Conservation (phyloP, 1,284 basidiomycete species). For the Coniophora puteana region DNA sequence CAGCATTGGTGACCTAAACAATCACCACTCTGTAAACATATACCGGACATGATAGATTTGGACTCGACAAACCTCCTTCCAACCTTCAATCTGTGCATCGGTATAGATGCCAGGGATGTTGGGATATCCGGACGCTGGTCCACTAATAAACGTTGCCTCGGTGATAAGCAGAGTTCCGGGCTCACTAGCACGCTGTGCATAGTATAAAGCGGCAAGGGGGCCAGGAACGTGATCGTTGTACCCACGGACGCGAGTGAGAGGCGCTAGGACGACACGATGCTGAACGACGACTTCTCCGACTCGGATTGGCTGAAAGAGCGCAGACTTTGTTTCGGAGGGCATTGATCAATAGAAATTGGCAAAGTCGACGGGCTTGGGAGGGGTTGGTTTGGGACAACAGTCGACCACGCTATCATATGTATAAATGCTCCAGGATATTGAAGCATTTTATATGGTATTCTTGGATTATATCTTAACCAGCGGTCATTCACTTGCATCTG, state of each 20-base stretch:
- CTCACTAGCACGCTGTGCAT: conserved; percentile 18
- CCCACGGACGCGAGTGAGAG: conserved; percentile 27
- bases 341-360: too few relatives aligned
- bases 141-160: conserved; percentile 28
- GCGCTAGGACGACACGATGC: conserved; percentile 24
- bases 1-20: conserved; percentile 24
- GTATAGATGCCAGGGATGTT: conserved; percentile 35
- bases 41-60: too few relatives aligned
- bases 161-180: conserved; percentile 23
- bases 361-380: too few relatives aligned
- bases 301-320: conserved; percentile 25
- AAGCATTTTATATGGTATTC: too few relatives aligned
- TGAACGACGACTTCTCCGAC: conserved; percentile 22
- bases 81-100: conserved; percentile 29
- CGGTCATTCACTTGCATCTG: too few relatives aligned
- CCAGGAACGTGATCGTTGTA: conserved; percentile 5
- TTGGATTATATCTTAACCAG: too few relatives aligned
- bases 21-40: too few relatives aligned
- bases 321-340: too few relatives aligned
- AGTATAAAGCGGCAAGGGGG: conserved; percentile 14
- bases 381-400: too few relatives aligned
- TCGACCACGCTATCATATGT: too few relatives aligned
- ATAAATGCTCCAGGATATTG: too few relatives aligned
- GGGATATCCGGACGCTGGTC: conserved; percentile 17
- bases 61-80: conserved; percentile 37